Evolutionary conservation across 2,329 filamentous ascomycete species (phyloP).

Genomic region (Fusarium sp.): DNA sequence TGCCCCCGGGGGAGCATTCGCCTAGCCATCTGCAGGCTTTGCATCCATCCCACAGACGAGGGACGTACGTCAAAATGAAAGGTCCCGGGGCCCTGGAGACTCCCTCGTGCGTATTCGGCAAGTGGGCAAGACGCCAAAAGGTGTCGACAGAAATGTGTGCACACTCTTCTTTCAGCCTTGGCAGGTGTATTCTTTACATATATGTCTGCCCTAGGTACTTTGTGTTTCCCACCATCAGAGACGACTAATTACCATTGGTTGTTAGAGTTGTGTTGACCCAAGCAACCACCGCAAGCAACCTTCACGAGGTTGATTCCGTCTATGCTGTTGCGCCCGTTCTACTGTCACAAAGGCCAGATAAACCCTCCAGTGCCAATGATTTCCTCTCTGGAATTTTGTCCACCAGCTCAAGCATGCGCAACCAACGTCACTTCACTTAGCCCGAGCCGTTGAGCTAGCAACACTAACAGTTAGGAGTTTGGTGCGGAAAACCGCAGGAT

Average conservation of each 20-base stretch:
- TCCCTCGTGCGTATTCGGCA: not conserved
- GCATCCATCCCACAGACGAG: not conserved
- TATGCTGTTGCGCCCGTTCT: not conserved
- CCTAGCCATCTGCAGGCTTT: not conserved
- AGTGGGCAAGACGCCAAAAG: not conserved
- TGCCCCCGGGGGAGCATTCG: not conserved
- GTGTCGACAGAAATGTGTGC: not conserved
- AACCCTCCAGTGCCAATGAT: not conserved
- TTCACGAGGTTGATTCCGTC: not conserved
- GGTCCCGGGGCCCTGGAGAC: not conserved
- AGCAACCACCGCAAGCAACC: not conserved
- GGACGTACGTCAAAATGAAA: conserved; percentile 3
- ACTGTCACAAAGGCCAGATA: not conserved
- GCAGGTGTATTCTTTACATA: not conserved
- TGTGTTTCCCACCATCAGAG: not conserved
- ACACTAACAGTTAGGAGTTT: conserved; percentile 9
- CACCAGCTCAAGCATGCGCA: not conserved
- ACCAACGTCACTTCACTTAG: not conserved
- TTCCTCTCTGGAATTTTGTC: not conserved
- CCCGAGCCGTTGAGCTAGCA: conserved; percentile 7
- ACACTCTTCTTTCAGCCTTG: not conserved
- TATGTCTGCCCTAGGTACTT: not conserved
- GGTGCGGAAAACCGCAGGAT: conserved; percentile 20
- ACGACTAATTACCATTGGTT: not conserved
- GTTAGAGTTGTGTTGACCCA: not conserved